phyloP scores from a whole-genome alignment of 192 early-diverging fungal genomes.

The Nowakowskiella sp. region DNA sequence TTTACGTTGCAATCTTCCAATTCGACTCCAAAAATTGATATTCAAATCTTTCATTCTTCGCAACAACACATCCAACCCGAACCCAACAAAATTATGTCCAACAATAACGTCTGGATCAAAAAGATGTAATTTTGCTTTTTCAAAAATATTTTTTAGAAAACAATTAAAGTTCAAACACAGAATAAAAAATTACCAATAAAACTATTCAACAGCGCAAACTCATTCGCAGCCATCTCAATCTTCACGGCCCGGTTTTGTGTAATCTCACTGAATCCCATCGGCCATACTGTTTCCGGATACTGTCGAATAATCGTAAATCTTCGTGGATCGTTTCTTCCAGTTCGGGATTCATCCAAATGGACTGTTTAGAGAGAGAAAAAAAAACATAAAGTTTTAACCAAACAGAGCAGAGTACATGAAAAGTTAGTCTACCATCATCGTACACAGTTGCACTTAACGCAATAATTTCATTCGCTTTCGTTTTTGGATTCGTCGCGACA shows the following conservation, averaged over 20 bases:
- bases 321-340: conserved; percentile 20
- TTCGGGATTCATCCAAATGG: conserved; percentile 20
- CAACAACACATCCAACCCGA: conserved; percentile 86
- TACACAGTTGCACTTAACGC: conserved; percentile 68
- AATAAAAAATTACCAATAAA: conserved; percentile 47
- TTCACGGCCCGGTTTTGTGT: conserved; percentile 35
- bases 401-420: conserved; percentile 15
- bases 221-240: conserved; percentile 58
- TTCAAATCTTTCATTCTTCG: conserved; percentile 85
- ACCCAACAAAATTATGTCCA: conserved; percentile 95
- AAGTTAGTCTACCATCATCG: conserved; percentile 46
- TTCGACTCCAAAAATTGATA: conserved; percentile 71
- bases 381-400: background rate
- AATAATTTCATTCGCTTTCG: conserved; percentile 85
- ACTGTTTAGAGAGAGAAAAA: background rate
- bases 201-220: conserved; percentile 70
- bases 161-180: background rate
- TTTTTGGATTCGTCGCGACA: conserved; percentile 72
- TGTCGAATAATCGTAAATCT: conserved; percentile 70
- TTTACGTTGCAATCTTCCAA: conserved; percentile 77
- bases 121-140: conserved; percentile 57
- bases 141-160: background rate
- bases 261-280: conserved; percentile 64
- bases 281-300: conserved; percentile 62
- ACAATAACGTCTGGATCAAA: conserved; percentile 89